Evolutionary conservation across 805 yeast genomes (phyloP), one percentile per base, ranked within the genome.

Genomic region (Naumovozyma baii): DNA sequence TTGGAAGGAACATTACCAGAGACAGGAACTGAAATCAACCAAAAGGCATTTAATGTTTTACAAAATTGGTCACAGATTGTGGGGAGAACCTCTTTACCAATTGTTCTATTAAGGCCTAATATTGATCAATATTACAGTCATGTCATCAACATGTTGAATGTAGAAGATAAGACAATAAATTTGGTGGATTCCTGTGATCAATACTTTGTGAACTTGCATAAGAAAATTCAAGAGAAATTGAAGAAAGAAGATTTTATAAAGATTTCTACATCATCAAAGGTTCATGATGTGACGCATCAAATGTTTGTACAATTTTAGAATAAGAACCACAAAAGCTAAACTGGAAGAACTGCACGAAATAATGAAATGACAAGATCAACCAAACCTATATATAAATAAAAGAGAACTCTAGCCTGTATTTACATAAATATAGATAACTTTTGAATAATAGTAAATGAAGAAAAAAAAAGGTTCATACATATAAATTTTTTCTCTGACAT

Each of bases 141-240:
- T 15, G 57, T 54, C 8, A 51, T 86, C 54, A 63, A 69, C 31
- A 78, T 77, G 32, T 52, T 74, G 37, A 63, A 92, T 54, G 76
- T 79, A 20, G 97, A 92, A 52, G 97, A 92, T 55, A 69, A 75
- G 34, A 63, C 68, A 18, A 64, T 64, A 29, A 76, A 78, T 33
- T 66, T 72, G 57, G 55, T 76, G 51, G 62, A 68, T 48, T 72
- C 79, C 16, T 82, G 79, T 55, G 59, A 73, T 4, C 95, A 83
- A 41, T 86, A 74, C 49, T 64, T 90, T 46, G 64, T 76, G 5
- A 71, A 71, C 30, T 63, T 88, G 39, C 96, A 90, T 58, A 76
- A 74, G 40, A 69, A 70, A 7, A 74, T 83, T 22, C 70, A 67
- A 37, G 73, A 66, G 13, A 75, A 70, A 44, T 46, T 75, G 16